Evolutionary conservation across 257 asterid genomes (phyloP).

Genomic region (Nicotiana otophora): DNA sequence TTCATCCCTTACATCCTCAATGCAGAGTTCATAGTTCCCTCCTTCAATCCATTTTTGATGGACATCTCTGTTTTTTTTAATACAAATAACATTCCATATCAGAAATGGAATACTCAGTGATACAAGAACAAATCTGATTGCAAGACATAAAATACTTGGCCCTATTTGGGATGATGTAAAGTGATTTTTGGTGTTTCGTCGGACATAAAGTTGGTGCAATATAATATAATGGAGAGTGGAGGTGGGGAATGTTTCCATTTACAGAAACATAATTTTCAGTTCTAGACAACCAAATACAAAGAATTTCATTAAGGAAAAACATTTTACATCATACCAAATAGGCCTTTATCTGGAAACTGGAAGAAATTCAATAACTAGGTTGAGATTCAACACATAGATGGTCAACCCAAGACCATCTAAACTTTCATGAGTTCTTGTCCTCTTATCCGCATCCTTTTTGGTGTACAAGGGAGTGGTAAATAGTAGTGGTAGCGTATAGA

Average conservation of each 20-base stretch:
- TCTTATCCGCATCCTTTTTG: neutral
- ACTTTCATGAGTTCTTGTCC: neutral
- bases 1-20: slow-evolving; percentile 97
- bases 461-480: neutral
- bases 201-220: neutral
- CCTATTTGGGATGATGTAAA: neutral
- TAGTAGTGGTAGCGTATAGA: neutral
- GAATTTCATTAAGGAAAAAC: neutral
- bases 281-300: neutral
- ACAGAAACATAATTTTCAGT: neutral
- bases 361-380: neutral
- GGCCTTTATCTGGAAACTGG: neutral
- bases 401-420: neutral
- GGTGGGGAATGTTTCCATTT: neutral
- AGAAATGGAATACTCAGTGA: neutral
- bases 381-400: neutral
- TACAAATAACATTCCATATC: slow-evolving; percentile 3
- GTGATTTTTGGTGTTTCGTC: neutral
- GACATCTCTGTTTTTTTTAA: slow-evolving; percentile 67
- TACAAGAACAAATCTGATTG: neutral
- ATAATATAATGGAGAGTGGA: neutral
- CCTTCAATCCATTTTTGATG: slow-evolving; percentile 99
- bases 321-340: neutral
- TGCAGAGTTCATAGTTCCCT: slow-evolving; percentile 93
- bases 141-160: neutral